phyloP scores from a whole-genome alignment of 225 moss, liverwort and hornwort species.

The Bryoerythrophyllum caledonicum region DNA sequence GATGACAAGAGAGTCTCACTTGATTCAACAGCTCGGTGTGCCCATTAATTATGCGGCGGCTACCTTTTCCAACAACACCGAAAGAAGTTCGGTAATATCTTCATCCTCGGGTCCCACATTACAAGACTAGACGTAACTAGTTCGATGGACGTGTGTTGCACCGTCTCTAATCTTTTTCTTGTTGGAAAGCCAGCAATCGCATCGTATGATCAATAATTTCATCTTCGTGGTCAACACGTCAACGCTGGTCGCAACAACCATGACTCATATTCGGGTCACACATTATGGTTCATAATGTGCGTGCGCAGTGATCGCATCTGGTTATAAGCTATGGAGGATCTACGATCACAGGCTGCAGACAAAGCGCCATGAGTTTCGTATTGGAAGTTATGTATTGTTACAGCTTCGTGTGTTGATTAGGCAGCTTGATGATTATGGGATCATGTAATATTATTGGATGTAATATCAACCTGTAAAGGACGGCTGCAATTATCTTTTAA shows the following conservation, averaged over 20 bases:
- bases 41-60: not conserved
- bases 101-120: not conserved
- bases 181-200: too few relatives aligned
- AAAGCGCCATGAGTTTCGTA: not conserved
- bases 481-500: too few relatives aligned
- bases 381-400: not conserved
- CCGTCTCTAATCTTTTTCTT: too few relatives aligned
- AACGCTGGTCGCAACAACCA: not conserved
- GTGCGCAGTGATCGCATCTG: not conserved
- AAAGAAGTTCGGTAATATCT: not conserved
- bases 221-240: not conserved
- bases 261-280: not conserved
- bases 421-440: not conserved
- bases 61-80: conserved; percentile 21
- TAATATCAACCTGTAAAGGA: too few relatives aligned
- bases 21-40: too few relatives aligned
- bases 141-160: too few relatives aligned
- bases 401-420: not conserved
- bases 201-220: not conserved
- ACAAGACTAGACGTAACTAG: not conserved
- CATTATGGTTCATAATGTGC: not conserved
- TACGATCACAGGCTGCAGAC: not conserved
- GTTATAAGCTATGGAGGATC: not conserved
- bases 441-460: too few relatives aligned
- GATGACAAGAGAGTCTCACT: too few relatives aligned